Percentiles rank a stretch among this genome's conserved stretches.
Evolutionary conservation across 2,329 filamentous ascomycete species (phyloP).

Genomic region (Colletotrichum sp.): DNA sequence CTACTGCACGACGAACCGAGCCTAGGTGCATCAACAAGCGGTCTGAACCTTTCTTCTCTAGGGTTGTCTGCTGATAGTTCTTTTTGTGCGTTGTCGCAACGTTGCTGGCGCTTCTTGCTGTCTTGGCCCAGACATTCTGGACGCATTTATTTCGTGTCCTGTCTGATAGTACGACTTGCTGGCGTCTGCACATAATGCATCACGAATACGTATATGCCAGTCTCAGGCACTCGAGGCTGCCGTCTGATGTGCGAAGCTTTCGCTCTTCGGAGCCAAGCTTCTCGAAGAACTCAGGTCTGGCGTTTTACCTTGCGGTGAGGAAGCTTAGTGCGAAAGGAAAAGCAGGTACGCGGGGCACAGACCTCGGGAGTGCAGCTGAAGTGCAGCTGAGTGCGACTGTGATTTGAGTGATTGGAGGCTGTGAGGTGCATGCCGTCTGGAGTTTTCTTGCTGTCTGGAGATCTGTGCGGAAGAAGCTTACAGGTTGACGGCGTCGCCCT

Average conservation of each 20-base stretch:
- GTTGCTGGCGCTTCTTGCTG: neutral
- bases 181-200: neutral
- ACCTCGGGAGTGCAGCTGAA: neutral
- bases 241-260: neutral
- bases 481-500: neutral
- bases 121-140: neutral
- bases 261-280: neutral
- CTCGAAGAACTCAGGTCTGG: neutral
- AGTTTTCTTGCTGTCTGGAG: neutral
- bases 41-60: neutral
- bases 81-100: neutral
- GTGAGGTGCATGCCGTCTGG: conserved; percentile 11
- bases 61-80: neutral
- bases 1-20: conserved; percentile 14
- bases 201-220: neutral
- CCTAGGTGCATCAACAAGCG: conserved; percentile 13
- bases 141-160: neutral
- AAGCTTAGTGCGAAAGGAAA: neutral
- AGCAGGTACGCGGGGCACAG: neutral
- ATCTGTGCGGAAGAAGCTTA: conserved; percentile 4
- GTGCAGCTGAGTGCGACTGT: conserved; percentile 12
- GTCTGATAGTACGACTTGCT: neutral
- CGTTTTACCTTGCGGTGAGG: conserved; percentile 3
- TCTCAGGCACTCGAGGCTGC: neutral
- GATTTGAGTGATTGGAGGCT: neutral